Evolutionary conservation across 2,329 filamentous ascomycete species (phyloP).

Genomic region (Pseudogymnoascus sp.): DNA sequence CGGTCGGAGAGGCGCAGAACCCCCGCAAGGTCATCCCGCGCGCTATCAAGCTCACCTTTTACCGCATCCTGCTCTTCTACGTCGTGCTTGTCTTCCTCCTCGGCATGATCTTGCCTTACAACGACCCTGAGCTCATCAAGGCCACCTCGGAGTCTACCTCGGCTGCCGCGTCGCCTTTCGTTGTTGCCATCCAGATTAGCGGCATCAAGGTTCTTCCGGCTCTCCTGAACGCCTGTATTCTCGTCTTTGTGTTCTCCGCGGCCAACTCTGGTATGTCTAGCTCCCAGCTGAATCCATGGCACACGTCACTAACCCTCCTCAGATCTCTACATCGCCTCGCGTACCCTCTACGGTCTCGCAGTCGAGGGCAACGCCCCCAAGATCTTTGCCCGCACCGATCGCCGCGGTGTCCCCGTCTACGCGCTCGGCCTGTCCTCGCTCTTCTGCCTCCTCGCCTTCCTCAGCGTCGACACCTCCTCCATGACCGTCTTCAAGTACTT

Average conservation of each 20-base stretch:
- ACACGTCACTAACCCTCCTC: background rate
- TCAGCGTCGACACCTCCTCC: conserved; percentile 50
- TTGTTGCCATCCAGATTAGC: conserved; percentile 54
- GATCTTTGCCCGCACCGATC: conserved; percentile 48
- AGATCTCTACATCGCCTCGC: conserved; percentile 56
- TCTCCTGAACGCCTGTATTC: conserved; percentile 59
- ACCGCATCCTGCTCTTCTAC: conserved; percentile 55
- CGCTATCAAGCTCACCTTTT: conserved; percentile 52
- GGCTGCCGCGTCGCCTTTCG: conserved; percentile 42
- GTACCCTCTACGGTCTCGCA: conserved; percentile 61
- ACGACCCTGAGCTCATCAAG: conserved; percentile 50
- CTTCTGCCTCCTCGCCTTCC: conserved; percentile 59
- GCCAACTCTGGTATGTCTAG: conserved; percentile 39
- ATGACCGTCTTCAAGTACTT: conserved; percentile 63
- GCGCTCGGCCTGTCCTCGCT: conserved; percentile 37
- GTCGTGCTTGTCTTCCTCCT: conserved; percentile 53
- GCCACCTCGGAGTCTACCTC: conserved; percentile 23
- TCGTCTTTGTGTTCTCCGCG: conserved; percentile 57
- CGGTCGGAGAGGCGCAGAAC: conserved; percentile 56
- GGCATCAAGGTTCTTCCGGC: conserved; percentile 55
- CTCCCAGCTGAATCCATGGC: background rate
- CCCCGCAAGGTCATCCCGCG: conserved; percentile 59
- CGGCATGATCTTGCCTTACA: conserved; percentile 54
- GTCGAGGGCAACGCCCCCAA: conserved; percentile 57
- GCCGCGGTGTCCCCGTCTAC: conserved; percentile 42